Base-by-base conservation (phyloP, 306 rosid genomes). In the Malus domestica region DNA sequence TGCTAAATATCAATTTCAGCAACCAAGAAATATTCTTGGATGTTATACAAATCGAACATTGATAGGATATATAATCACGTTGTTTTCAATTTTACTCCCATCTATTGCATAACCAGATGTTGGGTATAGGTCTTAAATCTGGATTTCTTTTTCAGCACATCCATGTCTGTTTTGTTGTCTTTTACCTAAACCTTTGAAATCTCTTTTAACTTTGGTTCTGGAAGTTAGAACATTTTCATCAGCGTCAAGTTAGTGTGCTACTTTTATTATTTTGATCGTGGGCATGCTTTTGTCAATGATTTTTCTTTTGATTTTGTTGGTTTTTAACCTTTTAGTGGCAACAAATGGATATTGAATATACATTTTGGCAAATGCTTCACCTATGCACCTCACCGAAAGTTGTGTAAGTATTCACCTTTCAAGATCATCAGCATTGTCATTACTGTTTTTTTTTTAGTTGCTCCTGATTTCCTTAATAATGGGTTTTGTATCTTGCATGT, bases 291-390 rank as follows among this genome's bases (percentile, higher is more conserved):
- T 67, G 62, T 76, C 79, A 66, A 66, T 13, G 27, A 60, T 64
- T 79, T 68, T 25, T 33, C 18, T 64, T 46, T 49, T 25, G 46
- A 30, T 76, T 71, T 75, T 55, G 42, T 30, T 78, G 73, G 65
- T 69, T 75, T 58, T 38, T 1, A 1, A 6, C 9, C 42, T 1
- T 89, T 80, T 76, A 96, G 99, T 96, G 99, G 99, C 98, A 88
- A 85, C 98, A 96, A 92, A 96, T 96, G 99, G 99, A 96, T 76
- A n/a, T 96, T 81, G 99, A 96, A 72, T 96, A 92, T 82, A 90
- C 97, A 8, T 96, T 96, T 79, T 96, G 99, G 99, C 99, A 96
- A 96, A 96, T 96, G 99, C 90, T 96, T 89, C 96, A 90, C 73
- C 88, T 96, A 61, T 96, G 99, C 83, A 89, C 97, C 51, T 87